Conservation (phyloP, 345 rosid species). For the Arabis hirsuta region DNA sequence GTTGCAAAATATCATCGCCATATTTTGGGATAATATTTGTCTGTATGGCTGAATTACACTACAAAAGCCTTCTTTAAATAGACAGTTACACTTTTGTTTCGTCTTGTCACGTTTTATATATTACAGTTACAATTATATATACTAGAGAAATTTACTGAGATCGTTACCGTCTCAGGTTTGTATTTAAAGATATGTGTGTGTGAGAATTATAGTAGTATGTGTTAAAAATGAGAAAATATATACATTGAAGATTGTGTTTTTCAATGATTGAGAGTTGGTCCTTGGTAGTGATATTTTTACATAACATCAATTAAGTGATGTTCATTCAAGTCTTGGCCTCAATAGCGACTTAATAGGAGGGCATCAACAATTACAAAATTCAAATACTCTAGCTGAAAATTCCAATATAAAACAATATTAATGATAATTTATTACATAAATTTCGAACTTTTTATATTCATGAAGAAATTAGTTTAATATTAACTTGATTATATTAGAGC, state of each 20-base stretch:
- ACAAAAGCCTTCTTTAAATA: too few relatives aligned
- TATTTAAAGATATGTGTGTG: neutral
- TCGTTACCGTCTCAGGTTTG: too few relatives aligned
- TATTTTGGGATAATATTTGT: constrained; percentile 2
- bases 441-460: neutral
- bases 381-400: neutral
- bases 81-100: too few relatives aligned
- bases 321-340: neutral
- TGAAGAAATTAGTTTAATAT: neutral
- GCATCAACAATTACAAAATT: neutral
- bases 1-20: constrained; percentile 52
- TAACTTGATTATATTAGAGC: neutral
- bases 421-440: neutral
- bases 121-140: too few relatives aligned
- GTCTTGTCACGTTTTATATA: too few relatives aligned
- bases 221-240: neutral
- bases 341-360: constrained; percentile 6
- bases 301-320: constrained; percentile 9
- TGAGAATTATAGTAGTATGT: neutral
- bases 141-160: too few relatives aligned
- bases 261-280: neutral
- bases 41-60: too few relatives aligned
- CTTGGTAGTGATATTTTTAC: neutral
- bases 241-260: neutral
- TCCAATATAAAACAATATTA: neutral